Base-by-base conservation (phyloP, 1,284 basidiomycete species). In the Coniferiporia weirii region DNA sequence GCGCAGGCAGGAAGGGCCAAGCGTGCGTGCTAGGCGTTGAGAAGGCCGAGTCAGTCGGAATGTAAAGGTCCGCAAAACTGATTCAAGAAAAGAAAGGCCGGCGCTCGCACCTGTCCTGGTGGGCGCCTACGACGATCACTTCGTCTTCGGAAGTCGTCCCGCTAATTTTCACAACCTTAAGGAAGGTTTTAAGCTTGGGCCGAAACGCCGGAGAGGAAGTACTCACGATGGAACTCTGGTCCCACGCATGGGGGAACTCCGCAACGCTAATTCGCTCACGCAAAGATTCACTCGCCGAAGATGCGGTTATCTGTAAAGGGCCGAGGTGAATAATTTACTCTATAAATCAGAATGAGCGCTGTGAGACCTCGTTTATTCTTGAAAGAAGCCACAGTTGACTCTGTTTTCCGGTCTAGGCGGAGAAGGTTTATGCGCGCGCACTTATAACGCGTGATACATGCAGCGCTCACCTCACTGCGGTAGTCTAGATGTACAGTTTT, bases 171-270 rank as follows among this genome's bases (percentile, higher is more conserved):
- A 82, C 76, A 66, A 91, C 83, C 89, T 52, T 63, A 45, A 55
- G 61, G 47, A 34, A 38, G 35, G 17, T 44, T 53, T 48, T 49
- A 61, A 3, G 35, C 46, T 17, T 32, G 52, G 35, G 22, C 43
- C 27, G 48, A 34, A 9, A 38, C 10, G n/a, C 15, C 32, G 40
- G 27, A 38, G 43, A 51, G 13, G n/a, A 20, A 20, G 54, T 15
- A 70, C 84, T 62, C 67, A 90, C 91, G 68, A 99, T 90, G 50
- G 85, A 84, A 74, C 92, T 91, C 79, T 99, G 96, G 9, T 87
- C 88, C 96, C 96, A 99, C 0, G 85, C 73, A 71, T 99, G 96
- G 60, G 78, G 65, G 70, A 98, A 98, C 71, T 95, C 93, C 35
- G 78, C 73, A 60, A 95, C 76, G 5, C 79, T 81, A 67, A 96